Evolutionary conservation across 306 rosid species (phyloP).

Genomic region (Sindora glabra): DNA sequence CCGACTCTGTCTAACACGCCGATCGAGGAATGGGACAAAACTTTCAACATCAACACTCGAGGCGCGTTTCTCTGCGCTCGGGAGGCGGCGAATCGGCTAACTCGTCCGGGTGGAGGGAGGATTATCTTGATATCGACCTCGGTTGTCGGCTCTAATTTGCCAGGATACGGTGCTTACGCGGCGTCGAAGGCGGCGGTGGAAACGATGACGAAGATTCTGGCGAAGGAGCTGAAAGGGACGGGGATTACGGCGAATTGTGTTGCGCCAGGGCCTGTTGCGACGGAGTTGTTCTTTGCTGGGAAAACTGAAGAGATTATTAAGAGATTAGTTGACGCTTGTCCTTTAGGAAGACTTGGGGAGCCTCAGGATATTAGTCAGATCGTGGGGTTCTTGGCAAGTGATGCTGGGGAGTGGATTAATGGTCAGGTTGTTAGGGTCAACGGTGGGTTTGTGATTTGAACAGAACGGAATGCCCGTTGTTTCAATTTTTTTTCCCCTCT

Average conservation of each 20-base stretch:
- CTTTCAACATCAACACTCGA: slow-evolving; percentile 32
- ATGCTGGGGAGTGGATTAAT: slow-evolving; percentile 48
- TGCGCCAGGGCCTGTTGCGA: slow-evolving; percentile 46
- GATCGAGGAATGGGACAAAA: slow-evolving; percentile 30
- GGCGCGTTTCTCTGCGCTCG: slow-evolving; percentile 30
- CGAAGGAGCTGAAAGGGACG: slow-evolving; percentile 46
- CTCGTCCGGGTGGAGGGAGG: slow-evolving; percentile 33
- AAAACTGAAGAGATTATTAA: slow-evolving; percentile 28
- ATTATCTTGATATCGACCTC: slow-evolving; percentile 30
- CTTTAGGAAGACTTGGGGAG: slow-evolving; percentile 40
- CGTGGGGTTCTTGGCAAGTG: slow-evolving; percentile 41
- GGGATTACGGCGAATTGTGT: slow-evolving; percentile 38
- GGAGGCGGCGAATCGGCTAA: slow-evolving; percentile 31
- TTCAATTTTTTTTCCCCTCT: too few relatives aligned
- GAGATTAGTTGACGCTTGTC: slow-evolving; percentile 20
- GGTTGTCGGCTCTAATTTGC: slow-evolving; percentile 4
- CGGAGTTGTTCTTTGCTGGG: slow-evolving; percentile 32
- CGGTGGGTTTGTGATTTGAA: slow-evolving; percentile 27
- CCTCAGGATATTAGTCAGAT: slow-evolving; percentile 28
- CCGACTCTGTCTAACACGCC: slow-evolving; percentile 26
- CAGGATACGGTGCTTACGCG: slow-evolving; percentile 33
- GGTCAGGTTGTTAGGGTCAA: slow-evolving; percentile 40
- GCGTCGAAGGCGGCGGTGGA: slow-evolving; percentile 53
- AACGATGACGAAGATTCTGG: slow-evolving; percentile 34
- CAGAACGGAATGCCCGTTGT: too few relatives aligned